These are phyloP conservation scores for Pyrus betulifolia DNA, from an alignment of 306 rosid genomes.

Conservation along the genomic window DNA sequence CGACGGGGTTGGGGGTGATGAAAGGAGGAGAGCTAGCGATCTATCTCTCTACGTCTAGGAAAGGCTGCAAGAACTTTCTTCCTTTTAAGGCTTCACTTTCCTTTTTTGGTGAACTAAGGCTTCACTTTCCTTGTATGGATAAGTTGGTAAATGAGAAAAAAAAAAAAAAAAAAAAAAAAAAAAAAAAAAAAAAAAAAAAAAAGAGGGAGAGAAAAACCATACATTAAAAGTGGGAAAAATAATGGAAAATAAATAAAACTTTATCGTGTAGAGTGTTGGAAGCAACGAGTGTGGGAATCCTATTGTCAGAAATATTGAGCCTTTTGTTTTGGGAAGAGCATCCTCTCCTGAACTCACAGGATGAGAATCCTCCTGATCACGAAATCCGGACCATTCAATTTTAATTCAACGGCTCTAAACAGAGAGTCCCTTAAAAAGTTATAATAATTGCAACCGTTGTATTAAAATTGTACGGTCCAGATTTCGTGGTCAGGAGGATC, in stretches of 20 bases:
- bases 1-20: background rate
- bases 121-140: slow-evolving; percentile 15
- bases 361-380: too few relatives aligned
- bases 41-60: background rate
- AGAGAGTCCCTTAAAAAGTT: too few relatives aligned
- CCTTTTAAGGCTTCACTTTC: background rate
- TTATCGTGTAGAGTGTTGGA: slow-evolving; percentile 87
- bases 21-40: background rate
- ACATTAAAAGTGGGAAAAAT: slow-evolving; percentile 33
- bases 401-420: too few relatives aligned
- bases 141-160: slow-evolving; percentile 30
- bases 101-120: background rate
- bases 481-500: too few relatives aligned
- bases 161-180: slow-evolving; percentile 24
- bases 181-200: slow-evolving; percentile 28
- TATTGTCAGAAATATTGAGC: slow-evolving; percentile 42
- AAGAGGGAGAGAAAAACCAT: background rate
- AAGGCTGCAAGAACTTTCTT: slow-evolving; percentile 19
- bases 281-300: slow-evolving; percentile 80
- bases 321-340: slow-evolving; percentile 12
- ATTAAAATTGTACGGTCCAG: too few relatives aligned
- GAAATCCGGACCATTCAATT: too few relatives aligned
- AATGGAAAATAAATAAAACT: slow-evolving; percentile 23
- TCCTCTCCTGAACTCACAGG: too few relatives aligned
- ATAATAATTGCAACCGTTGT: too few relatives aligned